Base-by-base conservation (phyloP, 2,329 filamentous ascomycete species). In the Rutstroemia sp. region DNA sequence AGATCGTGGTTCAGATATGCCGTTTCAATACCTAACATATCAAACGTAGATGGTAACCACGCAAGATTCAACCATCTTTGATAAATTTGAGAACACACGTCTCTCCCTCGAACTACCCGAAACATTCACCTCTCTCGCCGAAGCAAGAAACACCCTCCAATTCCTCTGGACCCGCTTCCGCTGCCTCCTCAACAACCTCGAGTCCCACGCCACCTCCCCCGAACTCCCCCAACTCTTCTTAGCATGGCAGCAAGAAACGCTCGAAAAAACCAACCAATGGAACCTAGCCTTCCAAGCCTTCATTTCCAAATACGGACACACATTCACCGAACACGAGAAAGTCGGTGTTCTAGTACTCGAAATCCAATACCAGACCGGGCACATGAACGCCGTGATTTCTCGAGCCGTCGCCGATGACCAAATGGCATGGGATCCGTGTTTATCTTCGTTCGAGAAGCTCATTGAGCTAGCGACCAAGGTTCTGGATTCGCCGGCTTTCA, bases 331-430 rank as follows among this genome's bases (percentile, higher is more conserved):
- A 58, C 73, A 71, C 45, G 77, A 82, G 58, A 79, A 78, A 63
- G 75, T 77, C 1, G 79, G 75, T 41, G 81, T 82, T 54, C 74
- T 78, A 2, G 78, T 80, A 16, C 70, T 85, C 12, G 80, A 82
- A 61, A 83, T 84, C 77, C 77, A 76, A 57, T 78, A 78, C 73
- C 65, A 75, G 77, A 58, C 77, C 70, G 54, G 80, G 1, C 53
- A 56, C 19, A 34, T 46, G 19, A 42, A 56, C 27, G 19, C 49
- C 4, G 38, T 42, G 18, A 42, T 56, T 21, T 8, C 45, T 16
- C 30, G 34, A 16, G 12, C 12, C 2, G 18, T 44, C 5, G 23
- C 4, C n/a, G 39, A 59, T 48, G 52, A 56, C 45, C 54, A 85
- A 65, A 74, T 75, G 38, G 72, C 78, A 19, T 84, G 83, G 59